Evolutionary conservation across 1,139 yeast species (phyloP).

Genomic region (Magnusiomyces clavatus): DNA sequence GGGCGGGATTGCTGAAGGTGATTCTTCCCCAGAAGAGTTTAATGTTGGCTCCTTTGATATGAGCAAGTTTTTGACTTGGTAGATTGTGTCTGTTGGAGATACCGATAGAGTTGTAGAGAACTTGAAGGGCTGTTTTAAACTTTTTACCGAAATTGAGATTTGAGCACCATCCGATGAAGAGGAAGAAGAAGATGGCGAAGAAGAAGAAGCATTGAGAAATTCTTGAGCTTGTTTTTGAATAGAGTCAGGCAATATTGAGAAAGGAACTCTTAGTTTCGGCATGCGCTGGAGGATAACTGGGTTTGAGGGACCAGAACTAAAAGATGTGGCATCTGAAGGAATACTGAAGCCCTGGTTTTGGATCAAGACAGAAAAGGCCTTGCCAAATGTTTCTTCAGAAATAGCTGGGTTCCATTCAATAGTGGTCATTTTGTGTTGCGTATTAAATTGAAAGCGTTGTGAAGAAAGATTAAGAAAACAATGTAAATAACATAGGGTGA

Average conservation of each 20-base stretch:
- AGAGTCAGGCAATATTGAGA: not conserved
- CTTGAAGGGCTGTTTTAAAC: not conserved
- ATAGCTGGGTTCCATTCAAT: conserved; percentile 4
- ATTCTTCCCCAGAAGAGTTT: not conserved
- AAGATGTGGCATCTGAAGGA: not conserved
- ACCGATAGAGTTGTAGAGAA: not conserved
- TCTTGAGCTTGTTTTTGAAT: not conserved
- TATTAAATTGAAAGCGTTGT: too few relatives aligned
- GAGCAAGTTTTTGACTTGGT: not conserved
- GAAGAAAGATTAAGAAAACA: too few relatives aligned
- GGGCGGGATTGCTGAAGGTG: not conserved
- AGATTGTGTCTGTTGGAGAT: not conserved
- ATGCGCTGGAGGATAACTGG: not conserved
- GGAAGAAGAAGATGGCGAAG: not conserved
- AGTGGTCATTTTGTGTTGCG: not conserved
- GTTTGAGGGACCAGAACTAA: not conserved
- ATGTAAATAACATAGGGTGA: too few relatives aligned
- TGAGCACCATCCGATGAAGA: too few relatives aligned
- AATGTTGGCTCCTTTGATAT: not conserved
- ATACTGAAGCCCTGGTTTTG: not conserved
- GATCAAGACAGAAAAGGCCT: not conserved
- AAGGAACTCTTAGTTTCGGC: not conserved
- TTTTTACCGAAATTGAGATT: not conserved
- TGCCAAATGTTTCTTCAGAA: not conserved
- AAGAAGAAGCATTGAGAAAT: not conserved